phyloP scores from a whole-genome alignment of 192 early-diverging fungal genomes.

The Helicostylum pulchrum region DNA sequence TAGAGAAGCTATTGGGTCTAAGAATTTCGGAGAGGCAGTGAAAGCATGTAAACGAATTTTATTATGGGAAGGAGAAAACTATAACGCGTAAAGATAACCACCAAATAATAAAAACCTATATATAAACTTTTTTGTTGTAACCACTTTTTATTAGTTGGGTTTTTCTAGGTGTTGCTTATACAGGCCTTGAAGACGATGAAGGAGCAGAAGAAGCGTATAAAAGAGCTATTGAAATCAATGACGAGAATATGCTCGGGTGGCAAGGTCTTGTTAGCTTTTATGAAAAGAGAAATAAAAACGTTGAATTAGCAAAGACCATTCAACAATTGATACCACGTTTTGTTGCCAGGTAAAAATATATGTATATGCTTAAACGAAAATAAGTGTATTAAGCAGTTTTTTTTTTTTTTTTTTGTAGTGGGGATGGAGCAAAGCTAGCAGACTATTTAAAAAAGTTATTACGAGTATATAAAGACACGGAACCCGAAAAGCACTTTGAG shows the following conservation, averaged over 20 bases:
- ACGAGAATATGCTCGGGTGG: conserved; percentile 60
- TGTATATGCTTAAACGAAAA: background rate
- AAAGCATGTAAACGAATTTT: conserved; percentile 47
- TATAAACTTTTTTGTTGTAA: background rate
- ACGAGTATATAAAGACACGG: conserved; percentile 41
- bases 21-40: conserved; percentile 51
- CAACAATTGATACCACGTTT: conserved; percentile 33
- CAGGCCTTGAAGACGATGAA: conserved; percentile 52
- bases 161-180: conserved; percentile 65
- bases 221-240: conserved; percentile 54
- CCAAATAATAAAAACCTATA: background rate
- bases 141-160: conserved; percentile 40
- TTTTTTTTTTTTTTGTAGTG: conserved; percentile 18
- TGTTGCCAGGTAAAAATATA: background rate
- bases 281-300: conserved; percentile 48
- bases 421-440: conserved; percentile 46
- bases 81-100: conserved; percentile 47
- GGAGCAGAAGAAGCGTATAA: conserved; percentile 59
- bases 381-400: background rate
- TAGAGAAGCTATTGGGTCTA: conserved; percentile 43
- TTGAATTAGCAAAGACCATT: conserved; percentile 31
- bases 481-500: conserved; percentile 32
- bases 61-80: conserved; percentile 47
- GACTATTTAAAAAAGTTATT: conserved; percentile 54
- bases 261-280: conserved; percentile 57